Evolutionary conservation across 371 early-diverging fungal species (phyloP), one percentile per base, ranked within the genome.

Genomic region (Rhizopus arrhizus): DNA sequence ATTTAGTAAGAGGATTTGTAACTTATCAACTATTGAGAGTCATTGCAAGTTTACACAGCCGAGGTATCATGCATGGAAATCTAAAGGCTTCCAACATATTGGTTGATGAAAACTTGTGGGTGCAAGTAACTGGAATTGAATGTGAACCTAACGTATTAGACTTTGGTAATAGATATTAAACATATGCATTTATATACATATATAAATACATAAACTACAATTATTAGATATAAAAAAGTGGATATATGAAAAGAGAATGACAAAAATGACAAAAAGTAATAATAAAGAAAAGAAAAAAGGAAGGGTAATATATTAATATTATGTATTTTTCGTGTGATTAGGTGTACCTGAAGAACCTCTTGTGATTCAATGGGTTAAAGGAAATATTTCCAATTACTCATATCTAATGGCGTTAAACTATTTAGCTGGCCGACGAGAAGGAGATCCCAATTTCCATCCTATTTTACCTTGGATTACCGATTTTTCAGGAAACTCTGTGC

Each of bases 401-500:
- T 94, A 94, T 69, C 59, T 94, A 40, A 91, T 94, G 91, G 81
- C 84, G 11, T 73, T 94, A 29, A 94, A 94, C 53, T 84, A 87
- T 52, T 72, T 91, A 3, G 89, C 92, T 11, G 91, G 89, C 3
- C 81, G 89, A 12, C 75, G 86, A 28, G 77, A 74, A 59, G 87
- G 88, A 4, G 87, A 87, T 51, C 88, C 88, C 5, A 86, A 86
- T 54, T 85, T 87, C 35, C 87, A 89, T 61, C 87, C 88, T 0
- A 86, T 89, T n/a, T 68, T 89, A 40, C 89, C 89, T 7, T 89
- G 89, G 89, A 74, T 88, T 11, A 86, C 85, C 2, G 88, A 88
- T 63, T 89, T 89, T 50, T 81, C 81, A 11, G 87, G 87, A 38
- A 41, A 72, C 8, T 57, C 68, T 1, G 65, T 83, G 10, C 75